Evolutionary conservation across 2,329 filamentous ascomycete genomes (phyloP), one percentile per base, ranked within the genome.

Genomic region (Trichoderma cornu-damae): DNA sequence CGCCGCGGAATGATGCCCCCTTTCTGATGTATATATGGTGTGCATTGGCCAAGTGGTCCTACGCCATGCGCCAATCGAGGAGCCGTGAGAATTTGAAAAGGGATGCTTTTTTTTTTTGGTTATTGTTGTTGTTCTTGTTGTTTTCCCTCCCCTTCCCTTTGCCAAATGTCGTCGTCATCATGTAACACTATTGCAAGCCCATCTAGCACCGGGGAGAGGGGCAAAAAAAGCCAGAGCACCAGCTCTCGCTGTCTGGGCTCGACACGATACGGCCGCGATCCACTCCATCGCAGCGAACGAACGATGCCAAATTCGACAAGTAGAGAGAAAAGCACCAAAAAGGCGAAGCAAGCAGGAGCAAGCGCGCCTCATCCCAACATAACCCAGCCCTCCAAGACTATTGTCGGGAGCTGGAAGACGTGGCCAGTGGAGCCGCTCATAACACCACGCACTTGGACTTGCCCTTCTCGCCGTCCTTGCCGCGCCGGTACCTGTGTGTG

Each of bases 41-140:
- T 26, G 50, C 69, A 66, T 65, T 64, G 67, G 68, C n/a, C 67
- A 70, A 67, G 66, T 70, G 65, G 64, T 64, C 57, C 65, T 72
- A 68, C 71, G 69, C 71, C 71, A 68, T 73, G 71, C 71, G 71
- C 71, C 71, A 66, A 63, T 70, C 65, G 66, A 68, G 64, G 66
- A 67, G 66, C 65, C 67, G 63, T 63, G 66, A 63, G 66, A 61
- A 62, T 67, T 67, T 60, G 62, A 43, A 40, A 48, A 52, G 20
- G 24, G 30, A 53, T 53, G 50, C 50, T 69, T 70, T 64, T 65
- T 69, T 62, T 34, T 48, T 28, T 26, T 30, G n/a, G 16, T 12
- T 40, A n/a, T n/a, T n/a, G n/a, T n/a, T n/a, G n/a, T n/a, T n/a
- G n/a, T n/a, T n/a, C n/a, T n/a, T n/a, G n/a, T n/a, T n/a, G n/a